Base-by-base conservation (phyloP, 2,329 filamentous ascomycete genomes). In the Phialophora tarda region DNA sequence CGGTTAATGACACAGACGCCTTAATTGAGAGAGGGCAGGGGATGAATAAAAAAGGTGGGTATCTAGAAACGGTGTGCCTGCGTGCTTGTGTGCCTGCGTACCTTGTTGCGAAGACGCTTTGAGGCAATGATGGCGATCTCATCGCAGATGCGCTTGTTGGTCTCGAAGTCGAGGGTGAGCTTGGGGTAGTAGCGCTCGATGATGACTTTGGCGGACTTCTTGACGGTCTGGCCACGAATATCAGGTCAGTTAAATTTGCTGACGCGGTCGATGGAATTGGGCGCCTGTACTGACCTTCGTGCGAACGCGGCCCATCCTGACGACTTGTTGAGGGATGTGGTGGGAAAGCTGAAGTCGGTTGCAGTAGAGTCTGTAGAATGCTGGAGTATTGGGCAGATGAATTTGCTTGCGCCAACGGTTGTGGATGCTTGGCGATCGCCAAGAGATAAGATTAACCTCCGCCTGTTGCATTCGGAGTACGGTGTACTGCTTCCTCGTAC, bases 61-160 rank as follows among this genome's bases (percentile, higher is more conserved):
- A 17, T 17, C 2, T 23, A 14, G n/a, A 8, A 21, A 11, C 10
- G 26, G 44, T 24, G 8, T 38, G 21, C 10, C 1, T 30, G 17
- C n/a, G 38, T 10, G 56, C 30, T 26, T 26, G 24, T 26, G 23
- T 10, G 10, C 21, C 47, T 30, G 2, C 63, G 53, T 71, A 96
- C 92, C 92, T 99, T 99, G 91, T 99, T 99, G 86, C 95, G 90
- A 78, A 99, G 91, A 81, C 96, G 90, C 92, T 99, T 99, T 78
- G 91, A 96, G 77, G 95, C 92, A 81, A 99, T 99, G 84, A 99
- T 96, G 80, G 95, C 95, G 78, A 99, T 95, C 86, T 99, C 95
- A 93, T 98, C 95, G 87, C 95, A 98, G 79, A 98, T 96, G 79
- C 93, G 88, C 91, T 97, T 97, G 91, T 97, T 97, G 89, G 92